Base-by-base conservation (phyloP, 2,329 filamentous ascomycete species). In the Xylaria sp. region DNA sequence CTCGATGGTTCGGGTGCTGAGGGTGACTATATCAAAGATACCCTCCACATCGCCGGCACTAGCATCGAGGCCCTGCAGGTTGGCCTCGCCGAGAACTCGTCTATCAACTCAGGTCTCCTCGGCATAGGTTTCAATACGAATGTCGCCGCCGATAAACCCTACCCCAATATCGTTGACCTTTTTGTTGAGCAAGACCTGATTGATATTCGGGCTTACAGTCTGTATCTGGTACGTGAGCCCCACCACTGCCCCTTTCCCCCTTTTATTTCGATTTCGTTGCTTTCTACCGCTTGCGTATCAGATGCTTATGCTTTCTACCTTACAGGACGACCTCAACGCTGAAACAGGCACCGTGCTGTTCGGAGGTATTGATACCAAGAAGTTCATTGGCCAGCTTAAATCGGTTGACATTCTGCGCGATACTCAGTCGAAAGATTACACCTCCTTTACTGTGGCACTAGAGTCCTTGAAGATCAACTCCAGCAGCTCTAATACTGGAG, bases 321-420 rank as follows among this genome's bases (percentile, higher is more conserved):
- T 78, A 36, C 60, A 83, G 63, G 83, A 85, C 72, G 82, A 86
- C 75, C 76, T 82, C 40, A 83, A 87, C 62, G 84, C 88, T 4
- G 85, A 84, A 28, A 86, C 84, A 0, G 90, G 90, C 49, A 87
- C 83, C 69, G 88, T 92, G 69, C 82, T 93, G 15, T 92, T 93
- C 72, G 90, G 90, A 65, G 90, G 90, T 57, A 84, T 92, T 65
- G 90, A 93, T 80, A 89, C 85, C 1, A 84, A 84, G 68, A 92
- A 92, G 79, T 93, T 87, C 80, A 81, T 84, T 4, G 90, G 89
- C 63, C 73, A 80, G 13, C 83, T 92, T 2, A 74, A 82, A 48
- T 84, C 84, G 6, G 77, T 92, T 4, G 87, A 88, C 7, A 86
- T 91, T 70, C 77, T 87, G 61, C 80, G 79, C 46, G 78, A 80